These are phyloP conservation scores for Sordariomycetes sp. DNA, from an alignment of 2,329 filamentous ascomycete genomes.

Conservation along the genomic window DNA sequence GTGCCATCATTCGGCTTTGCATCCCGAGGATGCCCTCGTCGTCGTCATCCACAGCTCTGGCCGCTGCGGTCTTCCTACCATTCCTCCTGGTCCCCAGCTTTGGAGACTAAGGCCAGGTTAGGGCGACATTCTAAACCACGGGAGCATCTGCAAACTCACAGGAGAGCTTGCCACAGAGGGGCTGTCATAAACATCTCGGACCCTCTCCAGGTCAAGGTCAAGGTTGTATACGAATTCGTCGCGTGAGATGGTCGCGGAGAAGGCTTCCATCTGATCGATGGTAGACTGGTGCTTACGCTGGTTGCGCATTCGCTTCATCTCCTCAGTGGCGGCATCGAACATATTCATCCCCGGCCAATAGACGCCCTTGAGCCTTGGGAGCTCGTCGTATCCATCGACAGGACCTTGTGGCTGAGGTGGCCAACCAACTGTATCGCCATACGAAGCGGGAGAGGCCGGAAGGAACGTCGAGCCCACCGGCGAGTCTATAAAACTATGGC, in stretches of 20 bases:
- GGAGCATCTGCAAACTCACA: slow-evolving; percentile 1
- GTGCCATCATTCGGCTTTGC: neutral
- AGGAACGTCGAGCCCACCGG: neutral
- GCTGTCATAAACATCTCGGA: slow-evolving; percentile 45
- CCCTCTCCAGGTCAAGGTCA: slow-evolving; percentile 33
- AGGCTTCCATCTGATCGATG: slow-evolving; percentile 50
- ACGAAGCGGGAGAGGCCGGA: neutral
- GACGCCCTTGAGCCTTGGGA: slow-evolving; percentile 48
- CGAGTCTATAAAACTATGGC: neutral
- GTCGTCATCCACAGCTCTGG: neutral
- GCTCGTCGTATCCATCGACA: neutral
- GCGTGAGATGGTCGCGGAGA: slow-evolving; percentile 49
- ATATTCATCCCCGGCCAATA: slow-evolving; percentile 66
- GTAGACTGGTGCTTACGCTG: slow-evolving; percentile 66
- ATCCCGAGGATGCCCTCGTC: neutral
- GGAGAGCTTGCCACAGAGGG: slow-evolving; percentile 23
- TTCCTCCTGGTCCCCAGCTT: neutral
- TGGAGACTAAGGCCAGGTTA: neutral
- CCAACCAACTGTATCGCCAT: neutral
- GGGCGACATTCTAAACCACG: neutral
- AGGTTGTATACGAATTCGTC: slow-evolving; percentile 50
- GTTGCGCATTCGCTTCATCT: slow-evolving; percentile 62
- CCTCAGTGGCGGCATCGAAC: slow-evolving; percentile 66
- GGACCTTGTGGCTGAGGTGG: neutral
- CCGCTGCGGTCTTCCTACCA: neutral